Percentiles rank a stretch among this genome's conserved stretches.
Conservation (phyloP, 2,329 filamentous ascomycete species). For the Ascochyta rabiei region DNA sequence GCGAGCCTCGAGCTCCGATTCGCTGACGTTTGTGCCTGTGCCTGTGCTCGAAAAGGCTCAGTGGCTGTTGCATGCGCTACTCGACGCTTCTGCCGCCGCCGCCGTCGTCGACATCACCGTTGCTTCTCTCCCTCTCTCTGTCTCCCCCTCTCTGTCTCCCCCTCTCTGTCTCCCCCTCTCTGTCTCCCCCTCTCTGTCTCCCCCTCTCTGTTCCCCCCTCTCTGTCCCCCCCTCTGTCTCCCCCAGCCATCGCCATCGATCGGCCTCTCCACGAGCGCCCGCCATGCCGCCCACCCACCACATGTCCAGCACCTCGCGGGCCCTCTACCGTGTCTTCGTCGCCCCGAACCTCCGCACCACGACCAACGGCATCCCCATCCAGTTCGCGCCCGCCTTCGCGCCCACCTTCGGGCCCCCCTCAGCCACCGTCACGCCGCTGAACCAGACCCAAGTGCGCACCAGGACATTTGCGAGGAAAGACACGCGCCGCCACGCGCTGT, state of each 20-base stretch:
- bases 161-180: no score
- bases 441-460: slow-evolving; percentile 23
- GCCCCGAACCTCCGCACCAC: slow-evolving; percentile 39
- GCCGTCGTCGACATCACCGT: not conserved
- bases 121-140: no score
- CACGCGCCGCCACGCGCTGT: slow-evolving; percentile 45
- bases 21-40: slow-evolving; percentile 18
- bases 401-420: slow-evolving; percentile 13
- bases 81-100: not conserved
- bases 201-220: no score
- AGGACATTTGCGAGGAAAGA: slow-evolving; percentile 32
- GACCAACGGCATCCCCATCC: slow-evolving; percentile 21
- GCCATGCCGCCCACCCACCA: slow-evolving; percentile 41
- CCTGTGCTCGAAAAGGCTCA: slow-evolving; percentile 23
- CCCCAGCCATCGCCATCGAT: not conserved
- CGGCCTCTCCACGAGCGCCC: not conserved
- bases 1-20: slow-evolving; percentile 17
- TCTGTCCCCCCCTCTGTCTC: no score
- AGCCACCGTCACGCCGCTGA: slow-evolving; percentile 13
- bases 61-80: slow-evolving; percentile 1
- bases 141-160: no score
- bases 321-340: slow-evolving; percentile 54
- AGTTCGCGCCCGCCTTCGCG: slow-evolving; percentile 27
- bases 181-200: no score
- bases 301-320: slow-evolving; percentile 45